Percentiles rank a stretch among this genome's conserved stretches.
Conservation (phyloP, 1,284 basidiomycete species). For the Ceratobasidium papillatum region DNA sequence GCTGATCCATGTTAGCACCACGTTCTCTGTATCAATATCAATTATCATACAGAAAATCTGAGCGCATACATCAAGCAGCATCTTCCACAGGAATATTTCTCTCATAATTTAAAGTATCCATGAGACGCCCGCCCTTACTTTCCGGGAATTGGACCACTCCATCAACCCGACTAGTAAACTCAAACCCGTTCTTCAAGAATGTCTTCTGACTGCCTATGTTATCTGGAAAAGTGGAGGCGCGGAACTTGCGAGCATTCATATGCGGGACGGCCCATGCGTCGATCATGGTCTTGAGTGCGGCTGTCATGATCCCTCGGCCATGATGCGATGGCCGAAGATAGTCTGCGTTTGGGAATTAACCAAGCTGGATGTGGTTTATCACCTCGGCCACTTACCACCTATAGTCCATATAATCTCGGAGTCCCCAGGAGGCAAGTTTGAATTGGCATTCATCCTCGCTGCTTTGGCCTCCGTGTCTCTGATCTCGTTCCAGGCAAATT, state of each 20-base stretch:
- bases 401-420: slow-evolving; percentile 42
- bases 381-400: slow-evolving; percentile 36
- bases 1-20: too few species aligned
- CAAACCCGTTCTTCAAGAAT: slow-evolving; percentile 71
- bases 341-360: slow-evolving; percentile 52
- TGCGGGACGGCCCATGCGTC: slow-evolving; percentile 65
- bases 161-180: slow-evolving; percentile 46
- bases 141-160: slow-evolving; percentile 22
- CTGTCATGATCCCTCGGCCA: slow-evolving; percentile 71
- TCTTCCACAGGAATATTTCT: slow-evolving; percentile 8
- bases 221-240: slow-evolving; percentile 57
- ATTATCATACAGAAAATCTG: background rate
- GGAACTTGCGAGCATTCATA: slow-evolving; percentile 63
- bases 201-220: slow-evolving; percentile 68
- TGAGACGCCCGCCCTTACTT: slow-evolving; percentile 22
- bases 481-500: slow-evolving; percentile 39
- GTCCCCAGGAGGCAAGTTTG: slow-evolving; percentile 38
- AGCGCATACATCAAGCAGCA: background rate
- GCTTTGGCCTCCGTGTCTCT: slow-evolving; percentile 37
- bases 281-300: slow-evolving; percentile 62
- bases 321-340: slow-evolving; percentile 66
- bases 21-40: too few species aligned
- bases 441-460: slow-evolving; percentile 39
- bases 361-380: background rate
- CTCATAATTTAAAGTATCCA: background rate